Evolutionary conservation across 306 rosid species (phyloP).

Genomic region (Adenanthera pavonina): DNA sequence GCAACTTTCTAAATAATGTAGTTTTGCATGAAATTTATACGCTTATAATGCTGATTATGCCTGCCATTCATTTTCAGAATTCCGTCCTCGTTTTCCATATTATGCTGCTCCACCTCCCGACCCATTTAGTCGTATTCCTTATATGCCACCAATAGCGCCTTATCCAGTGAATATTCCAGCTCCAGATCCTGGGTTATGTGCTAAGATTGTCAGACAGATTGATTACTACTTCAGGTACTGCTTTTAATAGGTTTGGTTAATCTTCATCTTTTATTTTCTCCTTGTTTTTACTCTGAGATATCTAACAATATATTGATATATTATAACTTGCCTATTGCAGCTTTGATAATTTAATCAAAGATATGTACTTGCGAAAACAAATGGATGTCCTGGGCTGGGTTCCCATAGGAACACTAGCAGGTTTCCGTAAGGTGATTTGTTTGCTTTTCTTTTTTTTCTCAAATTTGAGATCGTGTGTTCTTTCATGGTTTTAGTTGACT

Average conservation of each 20-base stretch:
- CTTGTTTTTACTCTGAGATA: conserved; percentile 19
- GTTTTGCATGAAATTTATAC: conserved; percentile 18
- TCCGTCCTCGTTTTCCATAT: conserved; percentile 55
- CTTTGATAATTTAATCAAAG: conserved; percentile 74
- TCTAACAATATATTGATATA: conserved; percentile 31
- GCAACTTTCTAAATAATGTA: conserved; percentile 21
- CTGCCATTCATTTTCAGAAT: conserved; percentile 49
- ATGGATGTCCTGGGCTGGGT: conserved; percentile 97
- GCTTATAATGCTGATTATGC: conserved; percentile 27
- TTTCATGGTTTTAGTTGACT: neutral
- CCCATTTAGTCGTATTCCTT: conserved; percentile 59
- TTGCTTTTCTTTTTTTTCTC: conserved; percentile 1
- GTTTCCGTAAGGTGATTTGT: conserved; percentile 77
- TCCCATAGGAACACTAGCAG: conserved; percentile 70
- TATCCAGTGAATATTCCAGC: conserved; percentile 48
- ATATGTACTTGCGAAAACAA: conserved; percentile 74
- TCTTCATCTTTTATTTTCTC: neutral
- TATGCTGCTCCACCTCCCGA: conserved; percentile 55
- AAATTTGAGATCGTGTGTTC: neutral
- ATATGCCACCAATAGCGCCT: conserved; percentile 55
- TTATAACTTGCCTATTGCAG: conserved; percentile 61
- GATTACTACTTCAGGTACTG: conserved; percentile 90
- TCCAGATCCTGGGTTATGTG: conserved; percentile 65
- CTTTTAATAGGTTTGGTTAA: conserved; percentile 21
- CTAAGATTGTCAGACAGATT: conserved; percentile 74